Conservation (phyloP, 768 basidiomycete species). For the Filobasidium floriforme region DNA sequence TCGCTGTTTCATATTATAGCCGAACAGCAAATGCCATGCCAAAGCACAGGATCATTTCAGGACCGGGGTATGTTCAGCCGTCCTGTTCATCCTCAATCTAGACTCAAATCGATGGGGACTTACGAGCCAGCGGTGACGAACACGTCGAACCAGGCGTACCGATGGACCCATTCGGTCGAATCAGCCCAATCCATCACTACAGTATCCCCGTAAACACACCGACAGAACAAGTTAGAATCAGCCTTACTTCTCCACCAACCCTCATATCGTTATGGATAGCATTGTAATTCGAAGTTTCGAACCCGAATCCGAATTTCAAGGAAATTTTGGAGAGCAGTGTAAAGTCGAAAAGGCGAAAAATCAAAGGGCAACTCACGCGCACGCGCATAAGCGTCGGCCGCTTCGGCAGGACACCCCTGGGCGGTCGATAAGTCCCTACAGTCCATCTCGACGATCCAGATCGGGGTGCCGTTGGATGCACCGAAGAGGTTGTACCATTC, state of each 20-base stretch:
- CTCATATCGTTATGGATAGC: no score
- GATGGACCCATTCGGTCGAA: not conserved
- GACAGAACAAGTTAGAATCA: not conserved
- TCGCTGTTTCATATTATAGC: not conserved
- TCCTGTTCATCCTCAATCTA: not conserved
- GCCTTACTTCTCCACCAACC: not conserved
- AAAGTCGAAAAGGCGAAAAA: not conserved
- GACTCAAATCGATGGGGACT: not conserved
- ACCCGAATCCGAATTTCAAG: no score
- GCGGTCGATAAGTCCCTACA: not conserved
- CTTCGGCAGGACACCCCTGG: not conserved
- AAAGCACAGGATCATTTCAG: no score
- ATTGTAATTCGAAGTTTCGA: no score
- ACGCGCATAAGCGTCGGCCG: not conserved
- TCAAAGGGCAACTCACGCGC: not conserved
- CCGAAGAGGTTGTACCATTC: constrained; percentile 5
- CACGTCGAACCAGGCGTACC: constrained; percentile 11
- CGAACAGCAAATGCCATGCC: no score
- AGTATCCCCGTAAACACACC: not conserved
- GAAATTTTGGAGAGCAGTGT: no score
- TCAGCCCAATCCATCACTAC: constrained; percentile 10
- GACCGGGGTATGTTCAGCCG: not conserved
- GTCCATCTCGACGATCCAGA: constrained; percentile 1
- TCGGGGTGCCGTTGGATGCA: not conserved
- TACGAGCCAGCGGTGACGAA: not conserved